Conservation (phyloP, 805 yeast species). For the Schizosaccharomyces cryophilus region DNA sequence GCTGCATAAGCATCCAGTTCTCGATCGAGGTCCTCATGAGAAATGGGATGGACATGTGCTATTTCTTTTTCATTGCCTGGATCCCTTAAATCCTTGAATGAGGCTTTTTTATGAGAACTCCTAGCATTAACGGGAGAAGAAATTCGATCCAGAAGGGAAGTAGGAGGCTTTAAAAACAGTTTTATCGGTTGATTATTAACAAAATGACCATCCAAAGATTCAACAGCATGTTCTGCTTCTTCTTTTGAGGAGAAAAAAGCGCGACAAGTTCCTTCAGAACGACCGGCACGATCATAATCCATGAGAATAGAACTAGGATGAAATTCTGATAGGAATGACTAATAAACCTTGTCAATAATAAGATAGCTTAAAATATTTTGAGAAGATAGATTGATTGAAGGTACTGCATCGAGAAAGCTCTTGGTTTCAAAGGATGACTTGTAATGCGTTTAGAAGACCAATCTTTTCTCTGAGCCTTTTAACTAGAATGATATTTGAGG, state of each 20-base stretch:
- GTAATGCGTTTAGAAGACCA: no score
- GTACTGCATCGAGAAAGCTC: no score
- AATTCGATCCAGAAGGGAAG: neutral
- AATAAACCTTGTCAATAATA: neutral
- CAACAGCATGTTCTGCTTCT: neutral
- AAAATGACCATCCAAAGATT: neutral
- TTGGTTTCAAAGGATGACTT: no score
- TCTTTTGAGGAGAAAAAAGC: neutral
- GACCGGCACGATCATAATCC: conserved; percentile 2
- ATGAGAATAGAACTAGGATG: neutral
- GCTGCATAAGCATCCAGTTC: neutral
- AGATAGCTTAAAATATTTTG: neutral
- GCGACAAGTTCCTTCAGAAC: neutral
- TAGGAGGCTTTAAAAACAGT: neutral
- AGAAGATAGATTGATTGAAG: no score
- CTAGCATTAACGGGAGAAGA: neutral
- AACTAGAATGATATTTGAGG: no score
- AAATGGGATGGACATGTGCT: neutral
- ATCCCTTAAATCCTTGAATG: no score
- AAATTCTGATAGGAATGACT: neutral
- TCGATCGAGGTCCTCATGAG: neutral
- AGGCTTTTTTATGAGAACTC: no score
- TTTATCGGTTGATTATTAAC: neutral
- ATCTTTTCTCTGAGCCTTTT: no score
- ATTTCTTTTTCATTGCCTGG: neutral